These are phyloP conservation scores for Theobroma cacao DNA, from an alignment of 345 rosid species.

Conservation along the genomic window DNA sequence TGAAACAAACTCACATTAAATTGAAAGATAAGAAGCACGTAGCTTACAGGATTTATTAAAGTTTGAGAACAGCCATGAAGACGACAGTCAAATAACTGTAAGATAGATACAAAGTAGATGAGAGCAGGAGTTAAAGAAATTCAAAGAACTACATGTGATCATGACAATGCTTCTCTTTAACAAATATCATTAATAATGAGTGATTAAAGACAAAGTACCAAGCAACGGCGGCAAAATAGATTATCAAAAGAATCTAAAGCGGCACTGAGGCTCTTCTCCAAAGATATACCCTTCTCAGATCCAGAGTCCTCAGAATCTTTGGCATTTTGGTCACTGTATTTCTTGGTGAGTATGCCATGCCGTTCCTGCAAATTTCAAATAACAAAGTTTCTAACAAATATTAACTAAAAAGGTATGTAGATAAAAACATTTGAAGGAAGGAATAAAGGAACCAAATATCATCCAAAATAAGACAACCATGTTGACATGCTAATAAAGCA, in stretches of 20 bases:
- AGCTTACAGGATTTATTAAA: constrained; percentile 77
- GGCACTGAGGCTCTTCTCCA: constrained; percentile 78
- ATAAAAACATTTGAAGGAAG: not conserved
- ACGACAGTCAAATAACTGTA: constrained; percentile 96
- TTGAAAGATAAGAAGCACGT: constrained; percentile 7
- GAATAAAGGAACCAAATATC: constrained; percentile 3
- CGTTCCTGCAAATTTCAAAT: constrained; percentile 58
- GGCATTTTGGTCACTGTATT: constrained; percentile 36
- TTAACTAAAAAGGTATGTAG: not conserved
- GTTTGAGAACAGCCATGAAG: constrained; percentile 98
- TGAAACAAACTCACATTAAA: constrained; percentile 10
- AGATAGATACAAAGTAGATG: constrained; percentile 20
- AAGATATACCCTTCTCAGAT: constrained; percentile 52
- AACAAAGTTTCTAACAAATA: constrained; percentile 18
- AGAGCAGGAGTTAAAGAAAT: constrained; percentile 18
- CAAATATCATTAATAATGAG: constrained; percentile 2
- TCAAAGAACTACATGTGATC: constrained; percentile 14
- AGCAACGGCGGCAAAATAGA: constrained; percentile 96
- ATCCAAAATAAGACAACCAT: constrained; percentile 17
- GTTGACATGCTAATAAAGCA: constrained; percentile 9
- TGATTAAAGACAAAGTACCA: constrained; percentile 50
- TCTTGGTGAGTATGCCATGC: constrained; percentile 57
- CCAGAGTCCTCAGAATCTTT: constrained; percentile 45
- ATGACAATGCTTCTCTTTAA: constrained; percentile 1
- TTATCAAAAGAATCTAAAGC: constrained; percentile 99